Evolutionary conservation across 441 rosid genomes (phyloP).

Genomic region (Populus tomentosa): DNA sequence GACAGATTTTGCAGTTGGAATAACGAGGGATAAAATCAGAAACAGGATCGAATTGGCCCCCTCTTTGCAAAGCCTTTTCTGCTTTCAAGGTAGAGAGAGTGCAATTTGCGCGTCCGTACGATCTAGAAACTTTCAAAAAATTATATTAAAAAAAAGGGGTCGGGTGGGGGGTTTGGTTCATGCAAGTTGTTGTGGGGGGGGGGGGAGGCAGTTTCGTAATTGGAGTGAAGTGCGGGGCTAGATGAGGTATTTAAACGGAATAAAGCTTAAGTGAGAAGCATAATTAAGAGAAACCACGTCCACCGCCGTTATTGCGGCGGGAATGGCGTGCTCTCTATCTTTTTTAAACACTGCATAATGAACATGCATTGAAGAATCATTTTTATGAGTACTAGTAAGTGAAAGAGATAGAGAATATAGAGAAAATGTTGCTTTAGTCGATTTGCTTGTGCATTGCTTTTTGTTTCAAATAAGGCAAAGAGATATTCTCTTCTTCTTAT

Average conservation of each 20-base stretch:
- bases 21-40: background rate
- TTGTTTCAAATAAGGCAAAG: background rate
- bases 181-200: constrained; percentile 20
- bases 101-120: constrained; percentile 39
- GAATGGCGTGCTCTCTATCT: constrained; percentile 35
- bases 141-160: background rate
- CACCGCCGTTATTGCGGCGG: constrained; percentile 83
- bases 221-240: constrained; percentile 29
- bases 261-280: constrained; percentile 8
- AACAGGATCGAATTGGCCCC: constrained; percentile 2
- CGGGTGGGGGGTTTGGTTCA: constrained; percentile 10
- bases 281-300: constrained; percentile 20
- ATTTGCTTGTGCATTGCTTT: background rate
- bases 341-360: background rate
- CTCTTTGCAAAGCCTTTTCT: background rate
- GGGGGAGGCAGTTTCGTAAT: constrained; percentile 34
- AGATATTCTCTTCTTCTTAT: constrained; percentile 10
- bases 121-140: constrained; percentile 13
- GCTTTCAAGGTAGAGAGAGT: constrained; percentile 10
- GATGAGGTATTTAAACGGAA: constrained; percentile 10
- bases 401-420: background rate
- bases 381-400: background rate
- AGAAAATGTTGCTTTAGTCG: background rate
- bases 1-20: background rate
- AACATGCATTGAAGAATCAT: background rate